A percentile compares a stretch with the other conserved stretches of the same genome.
Conservation (phyloP, 176 grass and related monocot genomes). For the Aegilops bicornis region DNA sequence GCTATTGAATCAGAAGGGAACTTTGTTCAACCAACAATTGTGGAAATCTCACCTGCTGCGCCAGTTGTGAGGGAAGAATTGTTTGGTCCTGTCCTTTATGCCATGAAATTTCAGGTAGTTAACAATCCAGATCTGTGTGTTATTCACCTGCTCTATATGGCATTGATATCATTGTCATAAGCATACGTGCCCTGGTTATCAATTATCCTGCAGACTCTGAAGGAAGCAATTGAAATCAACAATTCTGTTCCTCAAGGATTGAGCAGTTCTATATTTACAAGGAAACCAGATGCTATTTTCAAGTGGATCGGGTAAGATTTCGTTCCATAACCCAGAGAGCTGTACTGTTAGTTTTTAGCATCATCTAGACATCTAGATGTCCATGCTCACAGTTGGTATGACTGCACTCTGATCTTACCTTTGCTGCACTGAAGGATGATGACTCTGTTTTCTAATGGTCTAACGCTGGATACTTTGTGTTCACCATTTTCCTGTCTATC, state of each 20-base stretch:
- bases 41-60: constrained; percentile 73
- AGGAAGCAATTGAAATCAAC: constrained; percentile 96
- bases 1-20: constrained; percentile 84
- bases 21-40: constrained; percentile 86
- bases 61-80: constrained; percentile 93
- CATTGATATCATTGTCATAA: neutral
- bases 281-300: constrained; percentile 83
- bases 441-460: neutral
- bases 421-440: neutral
- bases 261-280: constrained; percentile 98
- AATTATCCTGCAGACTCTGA: constrained; percentile 56
- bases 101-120: constrained; percentile 92
- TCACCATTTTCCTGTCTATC: neutral
- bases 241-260: constrained; percentile 96
- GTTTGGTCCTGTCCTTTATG: constrained; percentile 96
- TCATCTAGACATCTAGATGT: neutral
- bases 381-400: neutral
- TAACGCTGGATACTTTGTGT: neutral
- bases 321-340: neutral
- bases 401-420: constrained; percentile 6
- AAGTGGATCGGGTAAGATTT: constrained; percentile 95
- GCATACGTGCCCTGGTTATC: neutral
- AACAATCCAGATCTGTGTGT: constrained; percentile 8
- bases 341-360: neutral
- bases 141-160: constrained; percentile 12